Base-by-base conservation (phyloP, 2,329 filamentous ascomycete genomes). In the Xylaria polymorpha region DNA sequence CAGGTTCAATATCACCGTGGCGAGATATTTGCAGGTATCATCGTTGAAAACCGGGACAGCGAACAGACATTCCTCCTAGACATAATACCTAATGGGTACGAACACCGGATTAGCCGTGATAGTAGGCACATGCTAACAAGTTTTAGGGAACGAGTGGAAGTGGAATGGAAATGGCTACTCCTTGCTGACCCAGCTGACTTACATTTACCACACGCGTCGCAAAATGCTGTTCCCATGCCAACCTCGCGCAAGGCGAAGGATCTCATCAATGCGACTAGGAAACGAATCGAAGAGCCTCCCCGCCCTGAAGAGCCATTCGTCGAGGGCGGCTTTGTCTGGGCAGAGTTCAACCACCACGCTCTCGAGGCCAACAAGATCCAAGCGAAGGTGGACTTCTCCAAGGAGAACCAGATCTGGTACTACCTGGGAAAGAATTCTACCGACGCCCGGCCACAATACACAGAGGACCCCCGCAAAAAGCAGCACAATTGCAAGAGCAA, bases 361-460 rank as follows among this genome's bases (percentile, higher is more conserved):
- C 84, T 87, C 50, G 82, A 85, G 61, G 77, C 77, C 70, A 92
- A 91, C 74, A 84, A 84, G 71, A 84, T 83, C 63, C 89, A 92
- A 79, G 86, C 85, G 77, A 92, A 90, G 80, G 83, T 97, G 67
- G 89, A 97, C 76, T 80, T 97, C 9, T 81, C 81, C 69, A 92
- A 92, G 78, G 85, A 90, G 18, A 88, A 95, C 70, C 91, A 93
- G 77, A 80, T 97, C 20, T 98, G 94, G 93, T 88, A 94, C 81
- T 98, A 98, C 79, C 86, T 99, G 69, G 93, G 93, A 39, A 89
- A 89, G 78, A 88, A 87, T 22, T 98, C 95, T 25, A 98, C 95
- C 7, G 95, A 98, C 77, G 92, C 94, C 63, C 94, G 91, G 79
- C 91, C 94, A 32, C 94, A 97, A 79, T 99, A 96, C 81, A 97